phyloP scores from a whole-genome alignment of 2,329 filamentous ascomycete genomes.

The Fonsecaea pedrosoi region DNA sequence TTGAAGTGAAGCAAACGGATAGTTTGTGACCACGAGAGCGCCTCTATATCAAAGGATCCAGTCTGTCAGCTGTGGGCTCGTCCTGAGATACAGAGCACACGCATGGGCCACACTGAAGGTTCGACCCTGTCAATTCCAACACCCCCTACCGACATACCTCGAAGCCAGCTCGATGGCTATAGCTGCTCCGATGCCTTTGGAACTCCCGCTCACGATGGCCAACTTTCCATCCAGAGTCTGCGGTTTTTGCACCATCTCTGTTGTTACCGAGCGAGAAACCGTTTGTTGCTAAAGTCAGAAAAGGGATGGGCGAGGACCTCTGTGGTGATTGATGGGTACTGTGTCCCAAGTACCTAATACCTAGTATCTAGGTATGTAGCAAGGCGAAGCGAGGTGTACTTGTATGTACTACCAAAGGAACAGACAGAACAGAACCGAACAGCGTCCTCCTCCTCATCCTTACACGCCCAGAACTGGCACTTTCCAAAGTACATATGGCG shows the following conservation, averaged over 20 bases:
- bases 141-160: not conserved
- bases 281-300: not conserved
- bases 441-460: too few relatives aligned
- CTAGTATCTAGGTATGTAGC: not conserved
- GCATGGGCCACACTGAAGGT: not conserved
- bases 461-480: too few relatives aligned
- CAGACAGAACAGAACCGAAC: too few relatives aligned
- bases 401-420: too few relatives aligned
- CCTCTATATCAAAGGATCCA: not conserved
- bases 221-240: slow-evolving; percentile 29
- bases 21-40: slow-evolving; percentile 21
- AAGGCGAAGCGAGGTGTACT: not conserved
- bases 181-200: slow-evolving; percentile 58
- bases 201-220: slow-evolving; percentile 59
- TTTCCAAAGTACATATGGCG: too few relatives aligned
- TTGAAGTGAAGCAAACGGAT: slow-evolving; percentile 14
- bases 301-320: not conserved
- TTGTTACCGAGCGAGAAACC: not conserved
- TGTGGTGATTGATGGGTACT: not conserved
- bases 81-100: not conserved
- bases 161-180: slow-evolving; percentile 46
- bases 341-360: too few relatives aligned
- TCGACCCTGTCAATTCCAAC: not conserved
- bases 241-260: slow-evolving; percentile 17
- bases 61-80: not conserved